Evolutionary conservation across 352 stramenopile species (phyloP).

Genomic region (Pythium folliculosum): DNA sequence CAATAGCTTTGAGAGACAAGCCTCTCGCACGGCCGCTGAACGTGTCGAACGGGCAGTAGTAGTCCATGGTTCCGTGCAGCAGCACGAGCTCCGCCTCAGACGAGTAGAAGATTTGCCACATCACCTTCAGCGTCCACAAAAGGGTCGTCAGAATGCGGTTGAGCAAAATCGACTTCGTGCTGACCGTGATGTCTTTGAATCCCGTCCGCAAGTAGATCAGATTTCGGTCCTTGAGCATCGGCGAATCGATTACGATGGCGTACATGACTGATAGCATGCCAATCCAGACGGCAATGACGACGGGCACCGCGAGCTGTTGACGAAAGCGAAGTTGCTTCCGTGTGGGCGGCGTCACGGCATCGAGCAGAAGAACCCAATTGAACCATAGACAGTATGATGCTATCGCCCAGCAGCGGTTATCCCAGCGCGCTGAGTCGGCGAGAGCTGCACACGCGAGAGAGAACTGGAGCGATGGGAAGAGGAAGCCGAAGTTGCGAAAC

Average conservation of each 20-base stretch:
- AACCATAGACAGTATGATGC: conserved; percentile 26
- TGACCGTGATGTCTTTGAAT: neutral
- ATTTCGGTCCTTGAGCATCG: conserved; percentile 6
- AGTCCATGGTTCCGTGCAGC: conserved; percentile 19
- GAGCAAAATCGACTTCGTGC: conserved; percentile 23
- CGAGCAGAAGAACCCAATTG: conserved; percentile 26
- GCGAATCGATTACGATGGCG: conserved; percentile 22
- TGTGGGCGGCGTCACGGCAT: conserved; percentile 17
- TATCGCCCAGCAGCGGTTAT: conserved; percentile 19
- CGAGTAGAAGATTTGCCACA: conserved; percentile 16
- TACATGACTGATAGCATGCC: conserved; percentile 16
- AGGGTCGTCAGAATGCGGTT: conserved; percentile 26
- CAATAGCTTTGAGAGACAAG: neutral
- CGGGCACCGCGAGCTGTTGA: conserved; percentile 12
- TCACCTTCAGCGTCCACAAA: conserved; percentile 19
- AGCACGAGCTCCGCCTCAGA: conserved; percentile 24
- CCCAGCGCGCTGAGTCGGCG: conserved; percentile 20
- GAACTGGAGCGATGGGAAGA: conserved; percentile 28
- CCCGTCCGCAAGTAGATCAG: conserved; percentile 6
- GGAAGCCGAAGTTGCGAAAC: conserved; percentile 22
- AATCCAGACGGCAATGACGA: conserved; percentile 23
- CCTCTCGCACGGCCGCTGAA: conserved; percentile 11
- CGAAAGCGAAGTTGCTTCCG: conserved; percentile 11
- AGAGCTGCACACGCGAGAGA: conserved; percentile 17
- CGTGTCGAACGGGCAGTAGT: conserved; percentile 24